Conservation (phyloP, 164 flowering plant species). For the Taxillus chinensis region DNA sequence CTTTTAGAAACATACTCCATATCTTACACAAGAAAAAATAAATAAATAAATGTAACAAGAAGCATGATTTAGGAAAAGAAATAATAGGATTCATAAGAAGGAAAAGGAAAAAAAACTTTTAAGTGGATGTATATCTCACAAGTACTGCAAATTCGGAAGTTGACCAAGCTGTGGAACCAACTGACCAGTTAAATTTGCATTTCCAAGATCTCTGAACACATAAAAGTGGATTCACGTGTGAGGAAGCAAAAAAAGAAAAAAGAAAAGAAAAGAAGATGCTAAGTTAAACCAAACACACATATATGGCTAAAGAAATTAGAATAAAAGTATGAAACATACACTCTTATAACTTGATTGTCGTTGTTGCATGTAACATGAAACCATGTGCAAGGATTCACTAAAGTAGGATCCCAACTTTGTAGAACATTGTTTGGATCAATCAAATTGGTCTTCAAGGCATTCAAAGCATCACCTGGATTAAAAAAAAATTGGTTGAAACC, state of each 20-base stretch:
- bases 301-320: neutral
- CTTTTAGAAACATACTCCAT: too few relatives aligned
- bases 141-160: slow-evolving; percentile 43
- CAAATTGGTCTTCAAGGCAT: slow-evolving; percentile 36
- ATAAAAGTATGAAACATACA: slow-evolving; percentile 22
- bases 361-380: slow-evolving; percentile 46
- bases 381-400: slow-evolving; percentile 64
- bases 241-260: neutral
- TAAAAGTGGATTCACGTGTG: neutral
- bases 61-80: too few relatives aligned
- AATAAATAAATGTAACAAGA: too few relatives aligned
- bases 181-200: slow-evolving; percentile 49
- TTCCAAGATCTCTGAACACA: slow-evolving; percentile 50
- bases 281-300: neutral
- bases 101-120: too few relatives aligned
- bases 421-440: slow-evolving; percentile 49
- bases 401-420: slow-evolving; percentile 65
- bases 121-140: slow-evolving; percentile 27
- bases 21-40: too few relatives aligned
- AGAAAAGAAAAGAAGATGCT: neutral
- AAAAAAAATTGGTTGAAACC: neutral
- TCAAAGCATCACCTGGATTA: slow-evolving; percentile 47
- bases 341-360: slow-evolving; percentile 46
- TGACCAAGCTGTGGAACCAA: slow-evolving; percentile 55
- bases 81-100: too few relatives aligned